Evolutionary conservation across 345 rosid genomes (phyloP).

Genomic region (Melaleuca quinquenervia): DNA sequence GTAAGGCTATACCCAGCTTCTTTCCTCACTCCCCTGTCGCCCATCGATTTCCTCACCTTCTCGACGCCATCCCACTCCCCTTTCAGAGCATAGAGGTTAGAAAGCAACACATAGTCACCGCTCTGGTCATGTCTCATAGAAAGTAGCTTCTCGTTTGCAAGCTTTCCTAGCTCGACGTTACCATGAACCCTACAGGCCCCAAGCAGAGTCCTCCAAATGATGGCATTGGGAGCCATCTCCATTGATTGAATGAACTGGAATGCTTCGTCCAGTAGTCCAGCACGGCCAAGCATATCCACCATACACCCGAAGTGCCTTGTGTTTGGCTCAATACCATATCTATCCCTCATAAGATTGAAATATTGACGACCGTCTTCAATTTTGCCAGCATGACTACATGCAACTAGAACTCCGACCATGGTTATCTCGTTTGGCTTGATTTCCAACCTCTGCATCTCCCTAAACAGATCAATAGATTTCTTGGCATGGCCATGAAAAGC

Average conservation of each 20-base stretch:
- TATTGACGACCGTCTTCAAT: slow-evolving; percentile 23
- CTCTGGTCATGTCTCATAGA: slow-evolving; percentile 22
- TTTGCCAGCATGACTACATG: slow-evolving; percentile 48
- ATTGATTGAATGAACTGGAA: slow-evolving; percentile 22
- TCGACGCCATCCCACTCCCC: slow-evolving; percentile 34
- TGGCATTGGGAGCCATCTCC: slow-evolving; percentile 24
- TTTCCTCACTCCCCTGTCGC: slow-evolving; percentile 17
- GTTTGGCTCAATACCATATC: slow-evolving; percentile 20
- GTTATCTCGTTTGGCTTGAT: slow-evolving; percentile 26
- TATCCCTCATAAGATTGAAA: slow-evolving; percentile 17
- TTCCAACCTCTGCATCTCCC: slow-evolving; percentile 24
- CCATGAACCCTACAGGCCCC: slow-evolving; percentile 45
- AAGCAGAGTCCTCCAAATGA: slow-evolving; percentile 43
- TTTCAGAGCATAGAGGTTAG: slow-evolving; percentile 31
- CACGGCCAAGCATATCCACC: slow-evolving; percentile 48
- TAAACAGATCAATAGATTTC: slow-evolving; percentile 25
- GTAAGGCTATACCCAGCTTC: slow-evolving; percentile 33
- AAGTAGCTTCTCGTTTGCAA: slow-evolving; percentile 22
- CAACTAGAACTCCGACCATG: slow-evolving; percentile 26
- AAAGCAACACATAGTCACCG: slow-evolving; percentile 25
- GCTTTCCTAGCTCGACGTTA: slow-evolving; percentile 25
- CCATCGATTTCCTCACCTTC: slow-evolving; percentile 34
- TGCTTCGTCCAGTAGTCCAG: slow-evolving; percentile 29
- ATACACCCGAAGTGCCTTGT: slow-evolving; percentile 31
- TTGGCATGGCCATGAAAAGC: slow-evolving; percentile 40